Base-by-base conservation (phyloP, 176 grass and related monocot genomes). In the Aegilops sharonensis region DNA sequence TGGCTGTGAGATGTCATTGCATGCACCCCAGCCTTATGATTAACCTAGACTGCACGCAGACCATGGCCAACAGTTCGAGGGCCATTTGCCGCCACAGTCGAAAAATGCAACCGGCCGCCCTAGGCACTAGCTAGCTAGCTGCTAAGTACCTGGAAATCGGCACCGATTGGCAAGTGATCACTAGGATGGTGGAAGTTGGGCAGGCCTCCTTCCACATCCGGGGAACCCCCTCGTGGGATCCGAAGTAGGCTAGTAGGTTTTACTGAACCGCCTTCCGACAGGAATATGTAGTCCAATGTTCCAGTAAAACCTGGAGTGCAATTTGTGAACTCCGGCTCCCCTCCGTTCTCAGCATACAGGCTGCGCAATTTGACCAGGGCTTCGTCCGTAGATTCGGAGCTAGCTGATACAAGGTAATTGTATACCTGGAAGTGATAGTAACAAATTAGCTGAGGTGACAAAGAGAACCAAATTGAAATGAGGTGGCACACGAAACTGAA, bases 261-360 rank as follows among this genome's bases (percentile, higher is more conserved):
- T 84, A 92, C 20, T 37, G 66, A 80, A 73, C 86, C 86, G 76
- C 75, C 78, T 23, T 76, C 75, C 0, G 76, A 88, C 67, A 92
- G 42, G 79, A 95, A 95, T 48, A 95, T 88, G 74, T 95, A 98
- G 54, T 98, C 93, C 3, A 98, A 71, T 47, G 96, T 98, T 90
- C 90, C 93, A 42, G 93, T 95, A 80, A 98, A 98, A 81, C 81
- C 92, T 85, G 96, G 93, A 27, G 96, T 98, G 86, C 75, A 94
- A 57, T 98, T 98, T 62, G 93, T 98, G 82, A 94, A 95, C 63
- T 89, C 75, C 50, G 93, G 96, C 43, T 98, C 96, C 24, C 93
- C 91, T 78, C 96, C 92, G 68, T 95, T 92, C 69, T 83, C 61
- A 60, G 88, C 90, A 82, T 98, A 95, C 64, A 98, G 90, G 80